These are phyloP conservation scores for Myochromella boudieri DNA, from an alignment of 768 basidiomycete species.

Conservation along the genomic window DNA sequence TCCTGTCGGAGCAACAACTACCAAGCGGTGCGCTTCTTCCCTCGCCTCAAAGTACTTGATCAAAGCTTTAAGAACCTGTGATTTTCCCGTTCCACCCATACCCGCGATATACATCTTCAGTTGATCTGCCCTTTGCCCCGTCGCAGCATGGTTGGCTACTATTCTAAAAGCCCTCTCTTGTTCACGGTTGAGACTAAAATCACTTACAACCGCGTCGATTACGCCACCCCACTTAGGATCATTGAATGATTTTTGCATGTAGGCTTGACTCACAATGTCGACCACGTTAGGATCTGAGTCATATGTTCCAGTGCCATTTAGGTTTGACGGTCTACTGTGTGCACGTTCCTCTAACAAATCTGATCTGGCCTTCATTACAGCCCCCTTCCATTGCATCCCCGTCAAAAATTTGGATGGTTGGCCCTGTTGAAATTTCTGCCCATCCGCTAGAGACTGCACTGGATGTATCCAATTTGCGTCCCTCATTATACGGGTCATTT, in stretches of 20 bases:
- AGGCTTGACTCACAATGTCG: background rate
- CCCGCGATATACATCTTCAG: conserved; percentile 33
- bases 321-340: no score
- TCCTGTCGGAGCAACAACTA: conserved; percentile 26
- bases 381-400: no score
- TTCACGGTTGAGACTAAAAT: conserved; percentile 6
- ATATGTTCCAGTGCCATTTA: no score
- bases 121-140: background rate
- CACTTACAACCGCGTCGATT: background rate
- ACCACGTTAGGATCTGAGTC: background rate
- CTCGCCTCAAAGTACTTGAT: background rate
- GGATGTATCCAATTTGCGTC: no score
- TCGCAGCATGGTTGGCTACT: conserved; percentile 18
- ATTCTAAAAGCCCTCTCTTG: conserved; percentile 15
- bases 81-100: conserved; percentile 32
- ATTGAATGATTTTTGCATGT: background rate
- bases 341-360: no score
- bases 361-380: no score
- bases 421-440: no score
- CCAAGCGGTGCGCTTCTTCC: conserved; percentile 3
- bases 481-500: no score
- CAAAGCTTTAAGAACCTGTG: conserved; percentile 24
- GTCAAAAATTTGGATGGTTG: no score
- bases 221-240: background rate
- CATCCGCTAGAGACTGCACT: no score